Percentiles rank a stretch among this genome's conserved stretches.
Evolutionary conservation across 768 basidiomycete genomes (phyloP).

Genomic region (Multifurca ochricompacta): DNA sequence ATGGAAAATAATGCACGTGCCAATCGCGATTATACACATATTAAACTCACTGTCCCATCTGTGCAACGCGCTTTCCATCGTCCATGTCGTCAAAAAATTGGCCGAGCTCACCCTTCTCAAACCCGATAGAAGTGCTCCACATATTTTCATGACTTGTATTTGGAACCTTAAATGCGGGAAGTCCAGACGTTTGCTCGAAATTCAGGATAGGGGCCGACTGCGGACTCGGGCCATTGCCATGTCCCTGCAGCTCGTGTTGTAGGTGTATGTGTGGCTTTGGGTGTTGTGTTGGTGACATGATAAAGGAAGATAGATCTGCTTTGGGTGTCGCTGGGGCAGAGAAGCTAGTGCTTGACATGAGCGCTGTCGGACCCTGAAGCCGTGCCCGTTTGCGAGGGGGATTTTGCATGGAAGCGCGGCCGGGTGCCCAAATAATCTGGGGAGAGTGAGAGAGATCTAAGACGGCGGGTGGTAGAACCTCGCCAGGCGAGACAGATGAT

Average conservation of each 20-base stretch:
- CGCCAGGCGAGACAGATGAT: conserved; percentile 6
- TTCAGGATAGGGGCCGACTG: conserved; percentile 4
- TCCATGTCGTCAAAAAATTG: conserved; percentile 54
- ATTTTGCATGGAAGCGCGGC: conserved; percentile 4
- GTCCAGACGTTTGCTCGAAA: conserved; percentile 15
- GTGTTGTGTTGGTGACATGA: conserved; percentile 13
- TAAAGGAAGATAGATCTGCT: conserved; percentile 9
- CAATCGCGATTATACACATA: conserved; percentile 13
- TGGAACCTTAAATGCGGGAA: conserved; percentile 29
- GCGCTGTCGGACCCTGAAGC: conserved; percentile 7
- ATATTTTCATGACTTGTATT: conserved; percentile 55
- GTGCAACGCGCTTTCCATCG: conserved; percentile 14
- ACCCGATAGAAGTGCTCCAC: conserved; percentile 70
- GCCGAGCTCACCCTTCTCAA: conserved; percentile 71
- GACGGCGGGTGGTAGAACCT: conserved; percentile 6
- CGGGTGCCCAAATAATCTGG: conserved; percentile 12
- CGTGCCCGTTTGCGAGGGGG: conserved; percentile 15
- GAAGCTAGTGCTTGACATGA: conserved; percentile 14
- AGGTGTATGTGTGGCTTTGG: conserved; percentile 11
- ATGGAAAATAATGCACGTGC: conserved; percentile 11
- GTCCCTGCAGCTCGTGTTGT: conserved; percentile 6
- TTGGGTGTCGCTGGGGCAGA: conserved; percentile 16
- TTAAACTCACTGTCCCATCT: conserved; percentile 13
- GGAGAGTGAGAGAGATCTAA: conserved; percentile 11
- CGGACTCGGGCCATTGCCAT: conserved; percentile 1